Evolutionary conservation across 2,329 filamentous ascomycete species (phyloP).

Genomic region (Fusarium albidum): DNA sequence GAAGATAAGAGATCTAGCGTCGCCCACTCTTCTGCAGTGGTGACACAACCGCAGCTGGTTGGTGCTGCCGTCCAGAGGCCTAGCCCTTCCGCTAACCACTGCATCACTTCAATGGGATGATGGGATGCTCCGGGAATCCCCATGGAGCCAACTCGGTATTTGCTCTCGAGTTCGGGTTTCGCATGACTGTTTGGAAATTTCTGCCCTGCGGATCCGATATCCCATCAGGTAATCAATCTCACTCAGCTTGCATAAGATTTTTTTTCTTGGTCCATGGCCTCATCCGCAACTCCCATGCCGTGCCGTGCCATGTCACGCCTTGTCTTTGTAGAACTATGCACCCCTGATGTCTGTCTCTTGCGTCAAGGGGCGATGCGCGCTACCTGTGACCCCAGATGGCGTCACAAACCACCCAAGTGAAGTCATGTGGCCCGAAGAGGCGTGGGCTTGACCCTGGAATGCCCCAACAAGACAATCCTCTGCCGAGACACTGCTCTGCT

Average conservation of each 20-base stretch:
- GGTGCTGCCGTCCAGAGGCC: background rate
- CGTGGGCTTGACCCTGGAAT: slow-evolving; percentile 18
- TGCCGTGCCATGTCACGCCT: background rate
- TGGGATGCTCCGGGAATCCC: background rate
- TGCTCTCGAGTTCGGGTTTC: background rate
- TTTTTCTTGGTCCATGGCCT: slow-evolving; percentile 1
- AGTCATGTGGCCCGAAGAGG: slow-evolving; percentile 36
- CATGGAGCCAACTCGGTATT: background rate
- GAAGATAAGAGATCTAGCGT: slow-evolving; percentile 16
- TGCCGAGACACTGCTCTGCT: background rate
- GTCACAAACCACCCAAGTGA: slow-evolving; percentile 40
- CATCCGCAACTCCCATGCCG: background rate
- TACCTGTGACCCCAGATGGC: slow-evolving; percentile 39
- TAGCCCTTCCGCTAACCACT: slow-evolving; percentile 4
- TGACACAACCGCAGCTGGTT: slow-evolving; percentile 26
- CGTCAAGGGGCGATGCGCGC: slow-evolving; percentile 23
- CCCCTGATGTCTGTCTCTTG: slow-evolving; percentile 20
- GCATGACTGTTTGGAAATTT: slow-evolving; percentile 3
- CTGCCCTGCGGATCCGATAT: slow-evolving; percentile 6
- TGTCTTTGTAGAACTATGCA: slow-evolving; percentile 23
- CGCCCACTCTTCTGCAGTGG: slow-evolving; percentile 21
- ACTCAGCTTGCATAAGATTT: slow-evolving; percentile 21
- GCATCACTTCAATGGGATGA: slow-evolving; percentile 10
- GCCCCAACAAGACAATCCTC: slow-evolving; percentile 30
- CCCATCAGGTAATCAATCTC: slow-evolving; percentile 7